Percentiles rank a stretch among this genome's conserved stretches.
phyloP scores from a whole-genome alignment of 192 early-diverging fungal genomes.

The Coemansia sp. region DNA sequence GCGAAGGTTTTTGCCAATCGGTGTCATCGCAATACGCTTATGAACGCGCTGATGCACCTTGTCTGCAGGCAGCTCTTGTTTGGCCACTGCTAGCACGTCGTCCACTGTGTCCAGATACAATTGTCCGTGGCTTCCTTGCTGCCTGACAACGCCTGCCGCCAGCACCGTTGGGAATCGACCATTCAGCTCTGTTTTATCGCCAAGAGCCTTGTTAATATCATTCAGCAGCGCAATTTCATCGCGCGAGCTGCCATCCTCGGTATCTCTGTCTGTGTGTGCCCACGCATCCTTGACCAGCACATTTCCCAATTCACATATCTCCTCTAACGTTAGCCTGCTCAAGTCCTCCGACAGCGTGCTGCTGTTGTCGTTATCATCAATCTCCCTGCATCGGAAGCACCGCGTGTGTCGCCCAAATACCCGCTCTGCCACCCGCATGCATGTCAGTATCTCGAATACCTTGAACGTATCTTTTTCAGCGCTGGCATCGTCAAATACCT shows the following conservation, averaged over 20 bases:
- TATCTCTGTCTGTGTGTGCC: background rate
- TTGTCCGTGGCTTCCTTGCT: background rate
- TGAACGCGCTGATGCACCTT: background rate
- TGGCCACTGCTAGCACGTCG: background rate
- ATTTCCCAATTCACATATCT: background rate
- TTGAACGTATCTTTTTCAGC: no score
- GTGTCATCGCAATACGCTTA: background rate
- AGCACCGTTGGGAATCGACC: background rate
- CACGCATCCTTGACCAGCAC: background rate
- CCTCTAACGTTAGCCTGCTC: no score
- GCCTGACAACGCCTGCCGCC: background rate
- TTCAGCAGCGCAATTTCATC: background rate
- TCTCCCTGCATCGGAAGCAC: background rate
- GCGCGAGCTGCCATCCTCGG: background rate
- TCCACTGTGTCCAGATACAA: background rate
- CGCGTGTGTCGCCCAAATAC: background rate
- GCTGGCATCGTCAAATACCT: background rate
- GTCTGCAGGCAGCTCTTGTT: background rate
- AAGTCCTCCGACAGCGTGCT: no score
- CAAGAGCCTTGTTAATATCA: background rate
- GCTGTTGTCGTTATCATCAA: background rate
- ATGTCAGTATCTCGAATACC: no score
- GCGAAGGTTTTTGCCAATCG: background rate
- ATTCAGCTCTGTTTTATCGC: background rate
- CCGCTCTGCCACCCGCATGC: background rate